A percentile compares a stretch with the other conserved stretches of the same genome.
Evolutionary conservation across 345 rosid genomes (phyloP).

Genomic region (Acer negundo): DNA sequence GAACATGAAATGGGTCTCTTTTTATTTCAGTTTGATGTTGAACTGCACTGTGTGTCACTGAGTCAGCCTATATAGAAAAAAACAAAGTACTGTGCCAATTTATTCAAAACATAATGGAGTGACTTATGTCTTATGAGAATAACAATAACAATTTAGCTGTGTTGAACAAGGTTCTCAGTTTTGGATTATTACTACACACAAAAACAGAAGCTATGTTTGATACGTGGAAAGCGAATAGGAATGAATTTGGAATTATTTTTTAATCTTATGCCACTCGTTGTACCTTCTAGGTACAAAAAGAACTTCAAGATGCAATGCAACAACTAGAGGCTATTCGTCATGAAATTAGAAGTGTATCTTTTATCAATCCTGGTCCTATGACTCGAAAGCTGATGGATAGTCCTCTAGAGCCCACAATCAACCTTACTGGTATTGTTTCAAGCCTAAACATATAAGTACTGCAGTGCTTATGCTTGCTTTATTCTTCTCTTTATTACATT

Average conservation of each 20-base stretch:
- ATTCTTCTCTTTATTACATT: conserved; percentile 5
- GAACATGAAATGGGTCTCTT: neutral
- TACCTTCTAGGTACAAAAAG: conserved; percentile 71
- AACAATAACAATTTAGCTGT: too few species aligned
- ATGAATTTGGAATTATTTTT: too few species aligned
- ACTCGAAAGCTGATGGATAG: conserved; percentile 64
- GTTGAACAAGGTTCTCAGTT: too few species aligned
- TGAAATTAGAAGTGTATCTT: conserved; percentile 70
- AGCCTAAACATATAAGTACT: neutral
- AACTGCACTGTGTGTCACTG: too few species aligned
- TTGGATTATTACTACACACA: too few species aligned
- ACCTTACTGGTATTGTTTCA: conserved; percentile 38
- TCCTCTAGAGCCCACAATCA: conserved; percentile 34
- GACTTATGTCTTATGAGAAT: too few species aligned
- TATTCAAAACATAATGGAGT: too few species aligned
- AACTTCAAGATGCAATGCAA: conserved; percentile 82
- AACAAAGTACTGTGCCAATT: too few species aligned
- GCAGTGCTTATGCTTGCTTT: conserved; percentile 1
- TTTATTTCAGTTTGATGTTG: neutral
- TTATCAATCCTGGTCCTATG: conserved; percentile 69
- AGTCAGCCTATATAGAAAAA: too few species aligned
- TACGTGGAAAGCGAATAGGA: too few species aligned
- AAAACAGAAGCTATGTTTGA: too few species aligned
- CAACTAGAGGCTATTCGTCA: conserved; percentile 86
- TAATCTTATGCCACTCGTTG: too few species aligned